Conservation (phyloP, 2,329 filamentous ascomycete species). For the Chaetomium sp. region DNA sequence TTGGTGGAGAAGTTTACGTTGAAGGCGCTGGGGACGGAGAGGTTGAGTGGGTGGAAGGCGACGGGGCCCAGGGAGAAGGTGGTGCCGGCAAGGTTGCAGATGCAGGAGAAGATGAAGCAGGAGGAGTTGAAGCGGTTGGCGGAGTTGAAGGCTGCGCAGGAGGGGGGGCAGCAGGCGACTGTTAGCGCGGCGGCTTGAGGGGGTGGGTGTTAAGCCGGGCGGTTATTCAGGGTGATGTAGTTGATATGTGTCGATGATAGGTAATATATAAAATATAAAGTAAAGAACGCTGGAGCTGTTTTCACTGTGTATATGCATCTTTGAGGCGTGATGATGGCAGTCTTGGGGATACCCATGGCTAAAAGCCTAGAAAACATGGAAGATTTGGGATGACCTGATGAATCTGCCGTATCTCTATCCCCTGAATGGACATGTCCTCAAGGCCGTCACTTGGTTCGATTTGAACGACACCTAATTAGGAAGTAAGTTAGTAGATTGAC, state of each 20-base stretch:
- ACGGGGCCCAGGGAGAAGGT: constrained; percentile 42
- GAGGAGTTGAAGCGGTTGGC: constrained; percentile 43
- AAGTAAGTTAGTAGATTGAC: too few relatives aligned
- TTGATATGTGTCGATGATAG: too few relatives aligned
- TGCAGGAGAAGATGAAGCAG: constrained; percentile 45
- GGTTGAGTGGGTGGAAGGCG: constrained; percentile 47
- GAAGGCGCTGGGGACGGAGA: constrained; percentile 39
- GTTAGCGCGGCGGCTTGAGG: constrained; percentile 14
- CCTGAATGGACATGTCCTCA: too few relatives aligned
- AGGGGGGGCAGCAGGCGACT: constrained; percentile 8
- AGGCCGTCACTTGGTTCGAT: not conserved
- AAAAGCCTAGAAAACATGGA: not conserved
- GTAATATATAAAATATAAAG: too few relatives aligned
- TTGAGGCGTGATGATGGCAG: too few relatives aligned
- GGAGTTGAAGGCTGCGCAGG: constrained; percentile 17
- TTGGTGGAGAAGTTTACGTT: constrained; percentile 52
- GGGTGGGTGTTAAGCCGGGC: not conserved
- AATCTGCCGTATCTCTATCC: too few relatives aligned
- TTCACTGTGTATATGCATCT: too few relatives aligned
- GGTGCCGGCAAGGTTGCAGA: constrained; percentile 42
- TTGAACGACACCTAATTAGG: not conserved
- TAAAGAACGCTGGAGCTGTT: too few relatives aligned
- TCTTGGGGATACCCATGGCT: too few relatives aligned
- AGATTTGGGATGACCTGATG: not conserved
- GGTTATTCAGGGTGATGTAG: too few relatives aligned